These are phyloP conservation scores for Phytophthora pinifolia DNA, from an alignment of 352 stramenopile genomes.

Conservation along the genomic window DNA sequence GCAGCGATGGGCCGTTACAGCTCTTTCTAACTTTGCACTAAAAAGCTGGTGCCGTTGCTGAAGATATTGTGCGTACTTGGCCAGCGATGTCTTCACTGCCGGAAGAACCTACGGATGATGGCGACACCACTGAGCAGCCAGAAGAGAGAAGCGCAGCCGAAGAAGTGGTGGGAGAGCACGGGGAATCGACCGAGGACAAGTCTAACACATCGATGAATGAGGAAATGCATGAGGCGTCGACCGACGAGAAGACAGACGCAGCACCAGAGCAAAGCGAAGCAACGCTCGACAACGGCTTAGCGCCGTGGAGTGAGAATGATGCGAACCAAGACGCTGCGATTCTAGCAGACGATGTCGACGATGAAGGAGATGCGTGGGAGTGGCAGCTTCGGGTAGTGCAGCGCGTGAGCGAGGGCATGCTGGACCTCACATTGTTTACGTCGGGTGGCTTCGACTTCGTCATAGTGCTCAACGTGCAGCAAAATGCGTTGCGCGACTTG, in stretches of 20 bases:
- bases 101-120: slow-evolving; percentile 4
- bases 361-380: slow-evolving; percentile 22
- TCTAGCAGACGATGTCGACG: slow-evolving; percentile 8
- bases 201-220: not conserved
- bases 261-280: slow-evolving; percentile 5
- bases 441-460: slow-evolving; percentile 52
- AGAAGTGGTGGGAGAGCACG: not conserved
- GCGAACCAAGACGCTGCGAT: slow-evolving; percentile 4
- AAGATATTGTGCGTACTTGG: slow-evolving; percentile 10
- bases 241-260: slow-evolving; percentile 5
- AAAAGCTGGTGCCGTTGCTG: not conserved
- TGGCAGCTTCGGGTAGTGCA: slow-evolving; percentile 63
- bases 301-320: slow-evolving; percentile 14
- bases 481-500: slow-evolving; percentile 62
- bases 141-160: not conserved
- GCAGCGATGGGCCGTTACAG: slow-evolving; percentile 18
- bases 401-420: slow-evolving; percentile 41
- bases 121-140: not conserved
- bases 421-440: slow-evolving; percentile 33
- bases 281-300: too few species aligned
- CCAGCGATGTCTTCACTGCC: slow-evolving; percentile 15
- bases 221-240: not conserved
- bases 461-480: slow-evolving; percentile 57
- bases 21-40: slow-evolving; percentile 8
- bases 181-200: not conserved